These are phyloP conservation scores for Flaveria robusta DNA, from an alignment of 129 eudicot species.

Conservation along the genomic window DNA sequence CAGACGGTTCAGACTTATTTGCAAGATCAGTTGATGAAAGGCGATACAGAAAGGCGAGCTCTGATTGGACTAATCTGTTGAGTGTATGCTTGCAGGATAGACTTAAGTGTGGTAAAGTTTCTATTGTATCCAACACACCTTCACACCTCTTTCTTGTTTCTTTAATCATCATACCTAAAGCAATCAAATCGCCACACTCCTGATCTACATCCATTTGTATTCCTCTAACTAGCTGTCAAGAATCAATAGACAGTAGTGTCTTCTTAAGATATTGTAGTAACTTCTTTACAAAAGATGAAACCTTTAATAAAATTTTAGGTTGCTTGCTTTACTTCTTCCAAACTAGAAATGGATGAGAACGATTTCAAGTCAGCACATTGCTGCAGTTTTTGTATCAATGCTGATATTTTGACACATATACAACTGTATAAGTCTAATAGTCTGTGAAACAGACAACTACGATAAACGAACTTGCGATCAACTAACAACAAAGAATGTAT, in stretches of 20 bases:
- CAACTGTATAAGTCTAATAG: background rate
- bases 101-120: conserved; percentile 31
- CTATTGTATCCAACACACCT: conserved; percentile 46
- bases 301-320: background rate
- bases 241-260: conserved; percentile 2
- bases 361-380: conserved; percentile 25
- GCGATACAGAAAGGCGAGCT: conserved; percentile 72
- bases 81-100: conserved; percentile 63
- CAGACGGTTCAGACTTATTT: conserved; percentile 29
- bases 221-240: background rate
- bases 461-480: too few species aligned
- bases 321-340: conserved; percentile 15
- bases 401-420: background rate
- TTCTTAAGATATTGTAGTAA: background rate
- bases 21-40: conserved; percentile 19
- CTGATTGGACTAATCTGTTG: conserved; percentile 64
- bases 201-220: conserved; percentile 31
- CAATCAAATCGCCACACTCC: conserved; percentile 19
- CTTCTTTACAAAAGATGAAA: background rate
- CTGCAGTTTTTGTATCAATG: background rate
- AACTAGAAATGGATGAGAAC: conserved; percentile 8
- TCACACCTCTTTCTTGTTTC: conserved; percentile 67
- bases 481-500: background rate
- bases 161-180: conserved; percentile 36
- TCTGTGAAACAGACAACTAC: background rate